A percentile compares a stretch with the other conserved stretches of the same genome.
Evolutionary conservation across 2,329 filamentous ascomycete species (phyloP).

Genomic region (Onygenales sp.): DNA sequence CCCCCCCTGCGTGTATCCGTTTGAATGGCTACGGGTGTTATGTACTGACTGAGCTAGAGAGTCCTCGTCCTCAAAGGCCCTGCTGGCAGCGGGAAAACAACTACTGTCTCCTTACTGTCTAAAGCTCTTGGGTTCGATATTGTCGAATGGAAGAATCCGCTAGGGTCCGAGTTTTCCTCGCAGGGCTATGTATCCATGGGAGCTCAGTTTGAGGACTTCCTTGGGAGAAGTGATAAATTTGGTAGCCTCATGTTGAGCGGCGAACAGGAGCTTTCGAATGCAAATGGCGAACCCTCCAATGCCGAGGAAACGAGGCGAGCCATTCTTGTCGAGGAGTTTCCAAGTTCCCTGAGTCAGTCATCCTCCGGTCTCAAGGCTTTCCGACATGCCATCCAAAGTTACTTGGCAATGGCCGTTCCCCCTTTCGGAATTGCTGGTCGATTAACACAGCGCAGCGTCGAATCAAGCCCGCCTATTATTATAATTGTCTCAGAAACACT

Average conservation of each 20-base stretch:
- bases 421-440: conserved; percentile 39
- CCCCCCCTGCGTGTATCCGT: neutral
- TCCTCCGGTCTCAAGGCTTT: conserved; percentile 61
- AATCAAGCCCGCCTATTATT: conserved; percentile 61
- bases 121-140: conserved; percentile 67
- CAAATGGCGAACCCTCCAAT: conserved; percentile 2
- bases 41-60: conserved; percentile 43
- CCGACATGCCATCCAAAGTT: conserved; percentile 64
- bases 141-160: conserved; percentile 84
- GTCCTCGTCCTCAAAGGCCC: conserved; percentile 80
- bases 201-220: conserved; percentile 83
- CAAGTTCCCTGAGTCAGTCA: conserved; percentile 60
- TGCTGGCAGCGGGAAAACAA: conserved; percentile 88
- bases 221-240: conserved; percentile 72
- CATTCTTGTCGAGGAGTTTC: conserved; percentile 73
- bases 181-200: conserved; percentile 61
- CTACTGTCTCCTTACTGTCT: conserved; percentile 69
- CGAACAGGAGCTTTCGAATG: conserved; percentile 6
- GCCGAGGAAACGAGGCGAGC: conserved; percentile 39
- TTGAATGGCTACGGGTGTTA: neutral
- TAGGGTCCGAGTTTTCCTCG: conserved; percentile 48
- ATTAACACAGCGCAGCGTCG: conserved; percentile 17
- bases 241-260: conserved; percentile 51
- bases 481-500: conserved; percentile 89
- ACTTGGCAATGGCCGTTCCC: conserved; percentile 58